Conservation (phyloP, 2,329 filamentous ascomycete genomes). For the Fusarium dlaminii region DNA sequence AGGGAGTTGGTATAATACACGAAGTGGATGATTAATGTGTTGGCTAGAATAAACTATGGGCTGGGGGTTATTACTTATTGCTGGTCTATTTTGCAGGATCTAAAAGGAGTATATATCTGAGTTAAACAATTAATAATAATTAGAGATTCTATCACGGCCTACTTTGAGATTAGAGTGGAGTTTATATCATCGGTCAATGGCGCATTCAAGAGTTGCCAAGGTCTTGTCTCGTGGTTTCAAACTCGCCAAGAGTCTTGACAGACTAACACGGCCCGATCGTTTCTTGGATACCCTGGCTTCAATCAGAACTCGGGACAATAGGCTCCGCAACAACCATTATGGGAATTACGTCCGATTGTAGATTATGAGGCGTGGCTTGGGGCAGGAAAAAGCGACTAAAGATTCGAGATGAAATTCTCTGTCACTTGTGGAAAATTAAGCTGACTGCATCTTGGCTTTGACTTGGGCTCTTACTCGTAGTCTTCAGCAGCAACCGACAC, state of each 20-base stretch:
- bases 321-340: background rate
- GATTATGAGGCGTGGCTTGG: too few species aligned
- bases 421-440: background rate
- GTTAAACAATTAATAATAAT: background rate
- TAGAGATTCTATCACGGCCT: background rate
- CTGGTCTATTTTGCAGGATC: rapidly evolving
- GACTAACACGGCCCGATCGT: background rate
- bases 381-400: too few species aligned
- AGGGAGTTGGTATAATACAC: background rate
- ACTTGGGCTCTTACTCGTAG: too few species aligned
- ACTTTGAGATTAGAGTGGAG: background rate
- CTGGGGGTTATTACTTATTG: background rate
- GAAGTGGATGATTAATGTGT: background rate
- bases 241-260: background rate
- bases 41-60: too few species aligned
- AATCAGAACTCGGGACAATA: background rate
- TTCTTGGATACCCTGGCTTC: background rate
- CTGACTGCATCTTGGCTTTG: background rate
- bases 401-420: background rate
- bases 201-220: background rate
- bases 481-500: background rate
- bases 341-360: too few species aligned
- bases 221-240: background rate
- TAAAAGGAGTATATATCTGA: background rate
- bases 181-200: background rate